Evolutionary conservation across 1,284 basidiomycete species (phyloP).

Genomic region (Malassezia vespertilionis): DNA sequence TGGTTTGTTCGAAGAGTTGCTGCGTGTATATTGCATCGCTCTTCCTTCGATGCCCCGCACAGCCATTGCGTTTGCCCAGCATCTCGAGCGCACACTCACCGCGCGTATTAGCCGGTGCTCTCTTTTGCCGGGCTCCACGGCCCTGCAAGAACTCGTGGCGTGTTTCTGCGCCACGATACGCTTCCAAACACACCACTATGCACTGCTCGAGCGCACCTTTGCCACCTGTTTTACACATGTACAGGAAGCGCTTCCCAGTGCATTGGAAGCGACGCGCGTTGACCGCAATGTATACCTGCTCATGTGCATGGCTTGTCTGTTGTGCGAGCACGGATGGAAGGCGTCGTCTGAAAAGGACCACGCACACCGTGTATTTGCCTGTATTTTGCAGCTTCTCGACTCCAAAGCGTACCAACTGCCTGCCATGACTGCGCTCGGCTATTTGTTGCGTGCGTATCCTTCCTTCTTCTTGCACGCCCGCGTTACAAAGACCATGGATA

Average conservation of each 20-base stretch:
- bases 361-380: conserved; percentile 51
- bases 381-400: conserved; percentile 64
- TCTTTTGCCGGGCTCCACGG: conserved; percentile 20
- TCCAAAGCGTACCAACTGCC: conserved; percentile 58
- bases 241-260: background rate
- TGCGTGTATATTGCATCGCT: conserved; percentile 73
- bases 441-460: conserved; percentile 82
- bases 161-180: conserved; percentile 78
- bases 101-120: conserved; percentile 66
- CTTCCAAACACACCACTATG: conserved; percentile 73
- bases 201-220: conserved; percentile 59
- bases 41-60: conserved; percentile 62
- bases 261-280: conserved; percentile 18
- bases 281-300: conserved; percentile 24
- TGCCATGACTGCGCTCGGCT: conserved; percentile 56
- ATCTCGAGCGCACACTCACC: conserved; percentile 70
- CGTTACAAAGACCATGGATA: conserved; percentile 76
- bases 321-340: conserved; percentile 55
- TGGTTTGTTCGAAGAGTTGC: conserved; percentile 45
- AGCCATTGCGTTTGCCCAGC: conserved; percentile 60
- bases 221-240: conserved; percentile 14
- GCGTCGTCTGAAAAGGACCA: no score
- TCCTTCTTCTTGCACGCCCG: conserved; percentile 68
- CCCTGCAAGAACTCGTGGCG: conserved; percentile 68
- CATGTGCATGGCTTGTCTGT: conserved; percentile 50